A percentile compares a stretch with the other conserved stretches of the same genome.
Conservation (phyloP, 225 moss, liverwort and hornwort species). For the Neckera pumila region DNA sequence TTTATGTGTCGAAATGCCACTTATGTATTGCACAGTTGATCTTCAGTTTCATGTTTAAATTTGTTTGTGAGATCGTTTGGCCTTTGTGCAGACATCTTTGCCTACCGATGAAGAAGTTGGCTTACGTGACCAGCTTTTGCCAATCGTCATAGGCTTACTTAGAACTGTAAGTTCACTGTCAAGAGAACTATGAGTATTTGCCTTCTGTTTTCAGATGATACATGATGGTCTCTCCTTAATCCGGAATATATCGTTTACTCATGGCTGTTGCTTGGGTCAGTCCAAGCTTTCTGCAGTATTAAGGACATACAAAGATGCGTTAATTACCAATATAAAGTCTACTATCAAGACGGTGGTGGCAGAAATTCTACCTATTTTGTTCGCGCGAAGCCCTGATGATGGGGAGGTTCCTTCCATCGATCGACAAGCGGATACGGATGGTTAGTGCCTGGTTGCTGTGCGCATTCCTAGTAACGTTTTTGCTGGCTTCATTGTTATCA, state of each 20-base stretch:
- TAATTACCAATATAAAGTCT: constrained; percentile 77
- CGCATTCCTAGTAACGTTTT: not conserved
- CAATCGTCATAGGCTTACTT: constrained; percentile 81
- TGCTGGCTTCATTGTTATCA: not conserved
- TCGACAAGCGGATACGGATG: constrained; percentile 85
- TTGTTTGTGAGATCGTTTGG: not conserved
- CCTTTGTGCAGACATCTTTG: constrained; percentile 45
- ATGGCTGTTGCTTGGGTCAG: constrained; percentile 37
- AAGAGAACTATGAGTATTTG: not conserved
- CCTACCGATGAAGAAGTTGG: constrained; percentile 74
- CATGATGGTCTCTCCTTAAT: not conserved
- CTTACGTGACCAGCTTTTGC: constrained; percentile 77
- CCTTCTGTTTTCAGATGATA: not conserved
- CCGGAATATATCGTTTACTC: not conserved
- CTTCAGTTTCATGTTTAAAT: not conserved
- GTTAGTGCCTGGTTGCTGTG: constrained; percentile 30
- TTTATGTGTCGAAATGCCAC: not conserved
- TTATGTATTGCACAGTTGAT: not conserved
- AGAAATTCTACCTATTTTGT: constrained; percentile 79
- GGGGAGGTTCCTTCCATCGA: constrained; percentile 80
- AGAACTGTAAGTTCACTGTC: constrained; percentile 61
- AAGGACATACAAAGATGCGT: constrained; percentile 88
- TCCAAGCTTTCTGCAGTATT: constrained; percentile 94
- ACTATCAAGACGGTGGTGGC: constrained; percentile 96
- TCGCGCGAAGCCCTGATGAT: constrained; percentile 57